phyloP scores from a whole-genome alignment of 176 grass and related monocot genomes.

The Puya raimondii region DNA sequence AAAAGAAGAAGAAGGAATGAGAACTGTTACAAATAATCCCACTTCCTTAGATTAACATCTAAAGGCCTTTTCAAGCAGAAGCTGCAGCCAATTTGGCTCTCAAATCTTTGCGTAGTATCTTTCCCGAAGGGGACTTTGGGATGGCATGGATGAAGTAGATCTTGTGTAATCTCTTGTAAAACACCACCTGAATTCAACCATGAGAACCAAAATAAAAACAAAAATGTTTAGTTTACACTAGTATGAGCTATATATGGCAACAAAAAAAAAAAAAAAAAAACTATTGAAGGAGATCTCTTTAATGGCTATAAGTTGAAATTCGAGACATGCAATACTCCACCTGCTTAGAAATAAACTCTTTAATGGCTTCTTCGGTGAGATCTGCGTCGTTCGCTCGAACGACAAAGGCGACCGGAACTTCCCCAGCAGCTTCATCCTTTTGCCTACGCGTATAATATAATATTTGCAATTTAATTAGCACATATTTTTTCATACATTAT shows the following conservation, averaged over 20 bases:
- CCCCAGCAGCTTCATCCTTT: slow-evolving; percentile 63
- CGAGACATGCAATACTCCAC: slow-evolving; percentile 4
- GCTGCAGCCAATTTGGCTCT: slow-evolving; percentile 45
- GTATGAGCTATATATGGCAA: too few relatives aligned
- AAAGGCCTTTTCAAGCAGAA: neutral
- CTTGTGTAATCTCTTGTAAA: slow-evolving; percentile 87
- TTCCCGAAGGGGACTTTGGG: slow-evolving; percentile 77
- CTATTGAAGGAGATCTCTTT: neutral
- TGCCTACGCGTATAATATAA: slow-evolving; percentile 32
- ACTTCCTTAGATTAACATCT: neutral
- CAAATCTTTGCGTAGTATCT: slow-evolving; percentile 85
- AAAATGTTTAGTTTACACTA: neutral
- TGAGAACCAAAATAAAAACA: neutral
- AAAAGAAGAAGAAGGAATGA: too few relatives aligned
- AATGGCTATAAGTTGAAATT: neutral
- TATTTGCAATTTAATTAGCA: neutral
- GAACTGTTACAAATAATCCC: neutral
- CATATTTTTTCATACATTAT: neutral
- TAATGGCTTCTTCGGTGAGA: slow-evolving; percentile 63
- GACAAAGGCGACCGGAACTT: slow-evolving; percentile 89
- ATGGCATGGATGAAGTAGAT: slow-evolving; percentile 73
- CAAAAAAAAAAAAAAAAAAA: too few relatives aligned
- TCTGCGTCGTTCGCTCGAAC: slow-evolving; percentile 44
- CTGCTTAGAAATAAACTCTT: slow-evolving; percentile 84
- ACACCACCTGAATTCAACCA: slow-evolving; percentile 90